Conservation (phyloP, 306 rosid species). For the Casuarina cunninghamiana region DNA sequence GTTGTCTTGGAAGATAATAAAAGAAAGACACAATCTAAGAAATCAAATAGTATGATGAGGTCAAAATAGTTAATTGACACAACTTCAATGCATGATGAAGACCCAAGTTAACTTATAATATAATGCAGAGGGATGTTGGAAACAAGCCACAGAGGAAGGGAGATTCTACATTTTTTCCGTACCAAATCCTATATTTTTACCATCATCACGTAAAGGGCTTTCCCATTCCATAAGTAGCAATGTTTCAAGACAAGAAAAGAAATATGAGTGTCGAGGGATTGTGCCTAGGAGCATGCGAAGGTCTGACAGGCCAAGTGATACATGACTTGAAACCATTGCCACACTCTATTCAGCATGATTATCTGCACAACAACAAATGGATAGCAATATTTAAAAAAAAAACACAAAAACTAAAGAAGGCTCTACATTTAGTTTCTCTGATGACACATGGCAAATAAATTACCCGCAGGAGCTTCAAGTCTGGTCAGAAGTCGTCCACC, state of each 20-base stretch:
- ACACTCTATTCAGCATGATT: neutral
- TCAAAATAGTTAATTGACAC: too few species aligned
- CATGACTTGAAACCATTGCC: neutral
- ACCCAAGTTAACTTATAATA: too few species aligned
- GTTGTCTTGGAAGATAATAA: too few species aligned
- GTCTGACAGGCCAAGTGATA: neutral
- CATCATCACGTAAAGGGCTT: too few species aligned
- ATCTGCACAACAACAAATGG: conserved; percentile 2
- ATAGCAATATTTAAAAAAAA: neutral
- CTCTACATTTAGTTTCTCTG: neutral
- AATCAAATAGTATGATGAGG: too few species aligned
- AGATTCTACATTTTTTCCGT: too few species aligned
- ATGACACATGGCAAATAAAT: neutral
- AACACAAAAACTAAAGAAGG: neutral
- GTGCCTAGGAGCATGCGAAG: neutral
- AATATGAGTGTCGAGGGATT: neutral
- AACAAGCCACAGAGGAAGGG: too few species aligned
- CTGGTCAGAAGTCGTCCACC: neutral
- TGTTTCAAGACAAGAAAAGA: neutral
- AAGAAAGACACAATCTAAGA: too few species aligned
- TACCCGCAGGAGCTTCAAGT: neutral
- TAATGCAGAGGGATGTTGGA: too few species aligned
- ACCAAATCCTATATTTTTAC: too few species aligned
- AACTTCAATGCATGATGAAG: too few species aligned
- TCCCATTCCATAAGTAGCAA: neutral